Percentiles rank a stretch among this genome's conserved stretches.
Conservation (phyloP, 1,139 yeast species). For the Casaregolazyma lundiana region DNA sequence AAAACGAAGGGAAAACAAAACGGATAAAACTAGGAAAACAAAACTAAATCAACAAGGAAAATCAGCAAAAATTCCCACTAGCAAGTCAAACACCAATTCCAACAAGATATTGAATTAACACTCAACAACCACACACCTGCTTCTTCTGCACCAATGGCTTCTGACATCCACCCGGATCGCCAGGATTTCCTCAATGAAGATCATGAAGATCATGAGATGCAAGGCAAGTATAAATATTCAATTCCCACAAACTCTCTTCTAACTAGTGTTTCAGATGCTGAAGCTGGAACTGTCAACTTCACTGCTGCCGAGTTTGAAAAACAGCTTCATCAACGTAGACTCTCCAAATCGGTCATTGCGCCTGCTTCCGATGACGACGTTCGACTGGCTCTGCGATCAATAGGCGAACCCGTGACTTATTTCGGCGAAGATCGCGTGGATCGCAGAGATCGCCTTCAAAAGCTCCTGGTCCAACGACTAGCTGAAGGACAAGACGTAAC, state of each 20-base stretch:
- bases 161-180: slow-evolving; percentile 1
- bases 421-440: slow-evolving; percentile 60
- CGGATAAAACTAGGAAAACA: no score
- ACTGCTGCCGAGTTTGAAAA: slow-evolving; percentile 22
- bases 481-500: slow-evolving; percentile 22
- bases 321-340: slow-evolving; percentile 22
- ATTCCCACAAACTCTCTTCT: background rate
- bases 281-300: slow-evolving; percentile 8
- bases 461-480: slow-evolving; percentile 32
- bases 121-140: background rate
- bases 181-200: slow-evolving; percentile 2
- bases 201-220: slow-evolving; percentile 3
- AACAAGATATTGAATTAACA: background rate
- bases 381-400: slow-evolving; percentile 40
- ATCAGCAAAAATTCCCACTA: no score
- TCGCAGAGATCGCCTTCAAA: slow-evolving; percentile 55
- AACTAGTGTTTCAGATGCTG: background rate
- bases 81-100: background rate
- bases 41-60: no score
- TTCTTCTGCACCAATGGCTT: background rate
- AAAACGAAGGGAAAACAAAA: no score
- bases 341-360: slow-evolving; percentile 33
- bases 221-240: background rate
- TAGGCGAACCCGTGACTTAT: slow-evolving; percentile 56
- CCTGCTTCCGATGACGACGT: slow-evolving; percentile 69